Base-by-base conservation (phyloP, 2,329 filamentous ascomycete genomes). In the Clarireedia hainanense region DNA sequence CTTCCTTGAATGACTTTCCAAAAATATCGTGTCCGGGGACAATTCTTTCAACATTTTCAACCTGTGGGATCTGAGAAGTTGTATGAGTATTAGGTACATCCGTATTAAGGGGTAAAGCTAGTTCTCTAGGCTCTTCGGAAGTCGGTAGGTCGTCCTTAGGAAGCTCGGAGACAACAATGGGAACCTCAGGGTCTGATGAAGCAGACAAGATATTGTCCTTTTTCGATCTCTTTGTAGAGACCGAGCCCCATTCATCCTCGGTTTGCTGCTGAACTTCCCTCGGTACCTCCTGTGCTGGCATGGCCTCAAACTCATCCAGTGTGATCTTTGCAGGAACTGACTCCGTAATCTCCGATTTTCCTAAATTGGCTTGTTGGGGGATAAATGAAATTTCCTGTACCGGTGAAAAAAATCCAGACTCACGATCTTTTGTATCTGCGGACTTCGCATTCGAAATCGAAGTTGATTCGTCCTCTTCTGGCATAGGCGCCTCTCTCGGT, bases 1-100 rank as follows among this genome's bases (percentile, higher is more conserved):
- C 68, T 58, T 61, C 62, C 57, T 60, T 62, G 52, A 65, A 64
- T 27, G 64, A 59, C 45, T 23, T 45, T 43, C 20, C 39, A 20
- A 24, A 55, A 45, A 37, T 5, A 50, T 55, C 47, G 45, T 55
- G 17, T 20, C 40, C 39, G 37, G 26, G 39, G 27, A 55, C 39
- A 24, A 55, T 23, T 43, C 20, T 45, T 36, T 55, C 47, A 55
- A 50, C 20, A 27, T 50, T 45, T 36, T 55, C 47, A 55, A 50
- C 26, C 47, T 55, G 47, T 43, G 34, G 48, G 30, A 56, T 43
- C 58, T 63, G 53, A 27, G 40, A 52, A 24, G 57, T 50, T 47
- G 53, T 48, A 45, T 55, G 52, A 58, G 52, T 55, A 50, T 55
- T 52, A 56, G 47, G 36, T 39, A 55, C 27, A 34, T 52, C 47